Conservation (phyloP, 1,139 yeast species). For the Yamadazyma kanchanaburiensis region DNA sequence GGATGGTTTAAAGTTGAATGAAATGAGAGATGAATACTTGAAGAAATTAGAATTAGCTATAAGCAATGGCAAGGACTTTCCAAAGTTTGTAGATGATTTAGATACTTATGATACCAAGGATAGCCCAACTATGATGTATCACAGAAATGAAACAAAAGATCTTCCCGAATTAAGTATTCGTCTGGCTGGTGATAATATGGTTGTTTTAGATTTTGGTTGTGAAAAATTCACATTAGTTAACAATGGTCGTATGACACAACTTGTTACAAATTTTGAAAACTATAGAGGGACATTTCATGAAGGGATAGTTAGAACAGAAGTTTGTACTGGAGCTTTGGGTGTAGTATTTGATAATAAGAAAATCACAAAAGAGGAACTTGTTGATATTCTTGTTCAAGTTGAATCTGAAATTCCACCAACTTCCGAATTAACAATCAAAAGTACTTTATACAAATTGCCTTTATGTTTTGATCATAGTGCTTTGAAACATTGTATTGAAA, state of each 20-base stretch:
- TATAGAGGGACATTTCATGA: slow-evolving; percentile 7
- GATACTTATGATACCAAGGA: slow-evolving; percentile 13
- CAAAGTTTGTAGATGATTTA: slow-evolving; percentile 12
- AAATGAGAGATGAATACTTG: slow-evolving; percentile 18
- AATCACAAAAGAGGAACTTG: slow-evolving; percentile 17
- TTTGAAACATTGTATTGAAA: slow-evolving; percentile 24
- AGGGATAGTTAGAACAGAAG: slow-evolving; percentile 20
- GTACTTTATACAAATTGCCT: slow-evolving; percentile 26
- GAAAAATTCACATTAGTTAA: slow-evolving; percentile 24
- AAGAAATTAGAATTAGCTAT: slow-evolving; percentile 12
- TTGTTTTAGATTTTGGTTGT: slow-evolving; percentile 27
- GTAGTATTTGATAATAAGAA: slow-evolving; percentile 16
- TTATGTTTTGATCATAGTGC: slow-evolving; percentile 29
- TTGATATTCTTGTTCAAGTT: slow-evolving; percentile 16
- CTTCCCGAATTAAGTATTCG: slow-evolving; percentile 19
- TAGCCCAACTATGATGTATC: slow-evolving; percentile 13
- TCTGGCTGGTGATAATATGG: slow-evolving; percentile 32
- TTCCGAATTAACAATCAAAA: slow-evolving; percentile 24
- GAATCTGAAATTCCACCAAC: slow-evolving; percentile 26
- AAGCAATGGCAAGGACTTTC: slow-evolving; percentile 6
- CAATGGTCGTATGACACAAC: slow-evolving; percentile 27
- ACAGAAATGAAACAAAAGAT: slow-evolving; percentile 5
- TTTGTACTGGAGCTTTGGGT: slow-evolving; percentile 24
- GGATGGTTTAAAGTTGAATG: slow-evolving; percentile 21
- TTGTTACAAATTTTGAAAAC: slow-evolving; percentile 9